Evolutionary conservation across 805 yeast species (phyloP).

Genomic region (Pichia manshurica): DNA sequence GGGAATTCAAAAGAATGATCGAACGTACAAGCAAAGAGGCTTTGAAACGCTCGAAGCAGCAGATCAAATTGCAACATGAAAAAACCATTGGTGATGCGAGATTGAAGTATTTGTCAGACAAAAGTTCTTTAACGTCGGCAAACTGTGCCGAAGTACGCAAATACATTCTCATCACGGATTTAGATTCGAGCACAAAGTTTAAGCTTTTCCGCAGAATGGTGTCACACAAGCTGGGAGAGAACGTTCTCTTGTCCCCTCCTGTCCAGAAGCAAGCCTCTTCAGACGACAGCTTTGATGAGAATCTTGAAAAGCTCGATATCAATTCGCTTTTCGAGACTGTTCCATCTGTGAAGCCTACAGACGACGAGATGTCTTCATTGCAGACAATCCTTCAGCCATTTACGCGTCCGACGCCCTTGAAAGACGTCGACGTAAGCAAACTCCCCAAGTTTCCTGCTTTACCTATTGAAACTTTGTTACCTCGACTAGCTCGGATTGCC

Average conservation of each 20-base stretch:
- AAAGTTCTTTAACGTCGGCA: slow-evolving; percentile 23
- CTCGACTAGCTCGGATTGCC: slow-evolving; percentile 2
- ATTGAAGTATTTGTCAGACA: slow-evolving; percentile 26
- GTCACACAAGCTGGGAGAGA: slow-evolving; percentile 7
- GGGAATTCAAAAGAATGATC: slow-evolving; percentile 40
- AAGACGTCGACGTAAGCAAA: slow-evolving; percentile 3
- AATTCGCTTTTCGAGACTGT: background rate
- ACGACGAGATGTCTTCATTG: slow-evolving; percentile 1
- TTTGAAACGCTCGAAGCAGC: slow-evolving; percentile 27
- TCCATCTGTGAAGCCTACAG: background rate
- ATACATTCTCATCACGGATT: slow-evolving; percentile 29
- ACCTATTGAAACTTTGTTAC: slow-evolving; percentile 7
- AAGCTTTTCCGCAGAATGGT: slow-evolving; percentile 19
- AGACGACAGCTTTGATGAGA: background rate
- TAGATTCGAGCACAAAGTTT: slow-evolving; percentile 19
- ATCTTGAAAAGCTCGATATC: background rate
- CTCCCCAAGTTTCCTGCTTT: slow-evolving; percentile 9
- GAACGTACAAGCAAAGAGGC: slow-evolving; percentile 30
- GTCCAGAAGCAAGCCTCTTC: background rate
- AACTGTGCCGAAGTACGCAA: slow-evolving; percentile 31
- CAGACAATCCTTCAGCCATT: slow-evolving; percentile 6
- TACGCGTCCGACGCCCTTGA: slow-evolving; percentile 5
- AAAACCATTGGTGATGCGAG: slow-evolving; percentile 31
- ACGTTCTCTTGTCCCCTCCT: slow-evolving; percentile 6
- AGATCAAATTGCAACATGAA: slow-evolving; percentile 30